These are phyloP conservation scores for Tulasnella sp. DNA, from an alignment of 768 basidiomycete genomes.

Conservation along the genomic window DNA sequence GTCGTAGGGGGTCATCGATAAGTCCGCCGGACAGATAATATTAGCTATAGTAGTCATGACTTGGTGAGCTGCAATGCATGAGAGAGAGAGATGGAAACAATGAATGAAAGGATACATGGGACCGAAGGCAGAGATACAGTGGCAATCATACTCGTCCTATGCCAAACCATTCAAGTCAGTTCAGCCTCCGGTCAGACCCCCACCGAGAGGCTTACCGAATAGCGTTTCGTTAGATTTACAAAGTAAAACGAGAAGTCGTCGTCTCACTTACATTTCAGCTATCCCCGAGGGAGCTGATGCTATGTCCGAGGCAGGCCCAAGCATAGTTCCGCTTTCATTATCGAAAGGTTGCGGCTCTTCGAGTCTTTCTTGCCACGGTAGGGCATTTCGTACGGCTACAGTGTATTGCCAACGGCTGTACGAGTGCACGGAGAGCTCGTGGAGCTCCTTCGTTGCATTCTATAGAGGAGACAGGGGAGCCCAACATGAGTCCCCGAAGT, in stretches of 20 bases:
- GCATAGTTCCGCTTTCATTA: background rate
- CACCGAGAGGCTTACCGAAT: background rate
- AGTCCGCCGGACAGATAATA: background rate
- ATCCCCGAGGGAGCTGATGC: background rate
- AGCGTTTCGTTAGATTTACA: background rate
- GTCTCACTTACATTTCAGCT: background rate
- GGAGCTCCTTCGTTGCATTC: conserved; percentile 6
- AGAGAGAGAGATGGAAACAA: background rate
- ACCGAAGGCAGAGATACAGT: background rate
- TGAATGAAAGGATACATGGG: background rate
- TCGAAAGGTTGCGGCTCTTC: background rate
- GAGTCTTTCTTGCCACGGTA: conserved; percentile 10
- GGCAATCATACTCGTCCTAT: background rate
- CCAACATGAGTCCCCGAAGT: background rate
- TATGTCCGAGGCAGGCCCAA: background rate
- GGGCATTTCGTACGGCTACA: background rate
- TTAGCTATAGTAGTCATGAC: background rate
- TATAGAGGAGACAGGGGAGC: background rate
- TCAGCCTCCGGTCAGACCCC: background rate
- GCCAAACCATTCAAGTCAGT: background rate
- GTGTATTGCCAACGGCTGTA: conserved; percentile 8
- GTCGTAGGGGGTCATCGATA: background rate
- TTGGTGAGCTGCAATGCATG: background rate
- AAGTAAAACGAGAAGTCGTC: background rate
- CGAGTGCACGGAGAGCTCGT: background rate